Conservation (phyloP, 306 rosid genomes). For the Prunus salicina region DNA sequence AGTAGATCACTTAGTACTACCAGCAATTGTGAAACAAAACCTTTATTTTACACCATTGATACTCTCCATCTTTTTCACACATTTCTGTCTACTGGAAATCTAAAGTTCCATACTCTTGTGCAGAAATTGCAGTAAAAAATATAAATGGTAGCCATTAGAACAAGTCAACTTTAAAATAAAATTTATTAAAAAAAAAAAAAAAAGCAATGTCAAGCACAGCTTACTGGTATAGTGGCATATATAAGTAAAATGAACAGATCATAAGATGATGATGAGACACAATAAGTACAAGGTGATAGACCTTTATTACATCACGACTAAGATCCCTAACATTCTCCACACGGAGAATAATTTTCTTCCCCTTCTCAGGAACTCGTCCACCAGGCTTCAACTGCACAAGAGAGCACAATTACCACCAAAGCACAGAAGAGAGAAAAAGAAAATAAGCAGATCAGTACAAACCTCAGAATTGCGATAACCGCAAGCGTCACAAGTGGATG, state of each 20-base stretch:
- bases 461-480: slow-evolving; percentile 99
- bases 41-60: neutral
- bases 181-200: too few relatives aligned
- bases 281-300: slow-evolving; percentile 20
- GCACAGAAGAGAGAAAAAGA: slow-evolving; percentile 19
- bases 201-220: neutral
- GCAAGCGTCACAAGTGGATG: slow-evolving; percentile 89
- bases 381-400: slow-evolving; percentile 87
- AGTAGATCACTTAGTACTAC: neutral
- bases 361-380: slow-evolving; percentile 82
- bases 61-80: neutral
- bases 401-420: slow-evolving; percentile 18
- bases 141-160: neutral
- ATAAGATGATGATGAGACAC: neutral
- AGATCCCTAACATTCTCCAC: slow-evolving; percentile 69
- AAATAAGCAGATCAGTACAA: slow-evolving; percentile 21
- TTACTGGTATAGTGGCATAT: neutral
- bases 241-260: neutral
- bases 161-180: neutral
- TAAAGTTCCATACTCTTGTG: neutral
- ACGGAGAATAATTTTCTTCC: slow-evolving; percentile 59
- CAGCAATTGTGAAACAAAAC: neutral
- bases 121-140: neutral
- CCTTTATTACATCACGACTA: slow-evolving; percentile 96
- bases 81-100: neutral